Conservation (phyloP, 495 filamentous ascomycete genomes). For the Viridothelium virens region DNA sequence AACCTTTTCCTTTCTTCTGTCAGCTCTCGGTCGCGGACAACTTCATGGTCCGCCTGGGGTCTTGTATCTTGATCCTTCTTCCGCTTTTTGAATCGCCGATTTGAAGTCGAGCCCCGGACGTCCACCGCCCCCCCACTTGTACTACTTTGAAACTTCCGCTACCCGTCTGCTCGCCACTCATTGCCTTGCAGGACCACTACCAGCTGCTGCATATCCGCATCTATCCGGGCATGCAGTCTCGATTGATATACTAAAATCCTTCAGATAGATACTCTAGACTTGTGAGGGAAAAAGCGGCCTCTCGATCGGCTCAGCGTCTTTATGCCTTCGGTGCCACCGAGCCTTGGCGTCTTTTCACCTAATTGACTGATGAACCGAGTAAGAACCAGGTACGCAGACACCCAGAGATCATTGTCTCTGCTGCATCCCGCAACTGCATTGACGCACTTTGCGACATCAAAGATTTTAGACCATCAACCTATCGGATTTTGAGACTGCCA, state of each 20-base stretch:
- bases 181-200: neutral
- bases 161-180: neutral
- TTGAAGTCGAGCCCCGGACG: neutral
- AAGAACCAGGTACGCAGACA: neutral
- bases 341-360: too few species aligned
- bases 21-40: neutral
- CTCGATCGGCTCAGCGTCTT: neutral
- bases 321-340: neutral
- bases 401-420: neutral
- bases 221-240: neutral
- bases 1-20: neutral
- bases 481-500: slow-evolving; percentile 3
- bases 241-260: neutral
- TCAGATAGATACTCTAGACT: neutral
- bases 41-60: neutral
- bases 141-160: slow-evolving; percentile 3
- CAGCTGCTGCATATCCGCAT: neutral
- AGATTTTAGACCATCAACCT: neutral
- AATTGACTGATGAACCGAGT: too few species aligned
- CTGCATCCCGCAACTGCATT: neutral
- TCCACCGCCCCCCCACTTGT: neutral
- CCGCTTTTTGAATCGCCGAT: neutral
- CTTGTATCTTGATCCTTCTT: neutral
- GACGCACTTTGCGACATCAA: neutral
- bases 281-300: neutral